Evolutionary conservation across 2,329 filamentous ascomycete species (phyloP), one percentile per base, ranked within the genome.

Genomic region (Lasiodiplodia sp.): DNA sequence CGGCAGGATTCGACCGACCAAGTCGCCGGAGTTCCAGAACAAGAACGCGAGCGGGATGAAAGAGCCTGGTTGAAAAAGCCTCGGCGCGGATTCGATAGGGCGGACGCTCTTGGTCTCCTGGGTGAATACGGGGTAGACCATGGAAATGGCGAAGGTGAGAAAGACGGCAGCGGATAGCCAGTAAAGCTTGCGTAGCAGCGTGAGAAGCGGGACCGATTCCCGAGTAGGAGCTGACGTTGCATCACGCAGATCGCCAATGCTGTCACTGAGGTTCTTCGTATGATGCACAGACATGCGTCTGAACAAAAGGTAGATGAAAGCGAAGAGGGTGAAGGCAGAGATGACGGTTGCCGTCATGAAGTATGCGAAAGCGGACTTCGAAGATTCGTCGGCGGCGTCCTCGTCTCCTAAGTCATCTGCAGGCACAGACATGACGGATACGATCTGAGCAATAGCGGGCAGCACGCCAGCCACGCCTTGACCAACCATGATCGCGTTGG

Each of bases 101-200:
- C 76, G 78, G 28, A 83, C 79, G 67, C 76, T 84, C 68, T 75
- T 74, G 62, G 85, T 85, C 67, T 80, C 78, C 62, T 82, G 79
- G 0, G 96, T 98, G 80, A 96, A 96, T 70, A 98, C 92, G 0
- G 96, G 96, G 83, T 94, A 98, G 77, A 96, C 89, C 95, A 99
- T 98, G 62, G 94, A 94, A 67, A 95, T 82, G 52, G 86, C 82
- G 75, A 98, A 98, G 76, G 91, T 94, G 71, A 94, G 78, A 74
- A 93, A 93, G 16, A 97, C 88, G 8, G 92, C 88, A n/a, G 85
- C 83, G 0, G 93, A 88, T 16, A 94, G 85, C 88, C 91, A 96
- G 75, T 87, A 88, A 55, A 98, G 87, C 78, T 97, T 97, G 70
- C 83, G 82, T 74, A 96, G 89, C 3, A 98, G 87, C 0, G 83